Base-by-base conservation (phyloP, 768 basidiomycete genomes). In the Terana coerulea region DNA sequence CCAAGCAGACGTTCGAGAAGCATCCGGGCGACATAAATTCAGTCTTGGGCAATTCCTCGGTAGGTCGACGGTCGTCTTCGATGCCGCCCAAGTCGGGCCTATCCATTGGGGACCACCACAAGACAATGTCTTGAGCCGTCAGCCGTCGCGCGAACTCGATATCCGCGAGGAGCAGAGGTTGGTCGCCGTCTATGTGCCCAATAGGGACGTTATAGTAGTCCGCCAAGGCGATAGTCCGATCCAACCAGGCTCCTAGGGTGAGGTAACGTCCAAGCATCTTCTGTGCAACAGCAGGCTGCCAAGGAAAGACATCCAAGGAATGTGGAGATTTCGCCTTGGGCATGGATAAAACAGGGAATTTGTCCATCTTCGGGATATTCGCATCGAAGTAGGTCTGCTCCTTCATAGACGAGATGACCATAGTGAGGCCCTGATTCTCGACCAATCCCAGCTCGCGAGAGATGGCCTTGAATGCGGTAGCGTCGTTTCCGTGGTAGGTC, bases 81-180 rank as follows among this genome's bases (percentile, higher is more conserved):
- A 86, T 79, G 3, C 97, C 97, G 29, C 97, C 97, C 0, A 98
- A 76, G 69, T 99, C 97, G 3, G 97, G 95, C 17, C 80, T 79
- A 26, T 91, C 83, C 3, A 86, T 81, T 2, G 87, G 78, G 8
- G 97, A 95, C 97, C 97, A 99, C 97, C 97, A 99, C 3, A 99
- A 74, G 3, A 98, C 75, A 62, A 91, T 83, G 61, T 98, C 97
- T 56, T 98, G 91, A 41, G 86, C 83, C 26, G 86, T 72, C 47
- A 98, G 70, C 35, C 90, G 82, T 5, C 95, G 84, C 1, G 97
- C 91, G 60, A 98, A 97, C 57, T 83, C 87, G 57, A 99, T 76
- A 59, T 99, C 97, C 1, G 93, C 83, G 42, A 95, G 72, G 59
- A 87, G 76, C n/a, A 98, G 72, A 1, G 92, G 86, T 37, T 90